Evolutionary conservation across 345 rosid genomes (phyloP), one percentile per base, ranked within the genome.

Genomic region (Anastatica hierochuntica): DNA sequence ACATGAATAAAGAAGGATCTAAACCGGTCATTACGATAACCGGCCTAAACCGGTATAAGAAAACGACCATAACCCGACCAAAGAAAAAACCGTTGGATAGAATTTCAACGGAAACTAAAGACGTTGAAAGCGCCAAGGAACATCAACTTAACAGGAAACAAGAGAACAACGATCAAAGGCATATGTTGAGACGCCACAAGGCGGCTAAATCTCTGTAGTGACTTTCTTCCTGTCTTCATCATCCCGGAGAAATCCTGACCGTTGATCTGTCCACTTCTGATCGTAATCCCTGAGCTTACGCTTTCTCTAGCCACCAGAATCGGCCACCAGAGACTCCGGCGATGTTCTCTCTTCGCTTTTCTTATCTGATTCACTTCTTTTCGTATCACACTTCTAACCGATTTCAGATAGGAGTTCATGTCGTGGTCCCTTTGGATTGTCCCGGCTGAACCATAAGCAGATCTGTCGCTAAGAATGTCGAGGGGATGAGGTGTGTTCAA

Each of bases 401-500:
- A 73, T 62, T 64, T 80, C 48, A 82, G 56, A 51, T 88, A 88
- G 1, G 90, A 84, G 54, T 70, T 78, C 80, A 88, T 77, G 70
- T 88, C 90, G 3, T 88, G 96, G 72, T 88, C 96, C 60, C 94
- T 76, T 14, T 75, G 78, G 37, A 88, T 84, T 44, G 79, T 70
- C 58, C 96, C 96, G 29, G 63, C 79, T 0, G 94, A 77, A 30
- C 94, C 96, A 44, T 88, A 88, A 8, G 96, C 88, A 0, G 80
- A 53, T 20, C 90, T 70, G 41, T 88, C 96, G 9, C 90, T 72
- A 5, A 88, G 73, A 63, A 84, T 84, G 58, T 88, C 96, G 0
- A 84, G 85, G 8, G 96, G 96, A 62, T 88, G 96, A 5, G 96
- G 96, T 1, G 94, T 76, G 62, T 84, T 82, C 43, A 88, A 66